phyloP scores from a whole-genome alignment of 1,284 basidiomycete species.

The Melampsora allii-populina region DNA sequence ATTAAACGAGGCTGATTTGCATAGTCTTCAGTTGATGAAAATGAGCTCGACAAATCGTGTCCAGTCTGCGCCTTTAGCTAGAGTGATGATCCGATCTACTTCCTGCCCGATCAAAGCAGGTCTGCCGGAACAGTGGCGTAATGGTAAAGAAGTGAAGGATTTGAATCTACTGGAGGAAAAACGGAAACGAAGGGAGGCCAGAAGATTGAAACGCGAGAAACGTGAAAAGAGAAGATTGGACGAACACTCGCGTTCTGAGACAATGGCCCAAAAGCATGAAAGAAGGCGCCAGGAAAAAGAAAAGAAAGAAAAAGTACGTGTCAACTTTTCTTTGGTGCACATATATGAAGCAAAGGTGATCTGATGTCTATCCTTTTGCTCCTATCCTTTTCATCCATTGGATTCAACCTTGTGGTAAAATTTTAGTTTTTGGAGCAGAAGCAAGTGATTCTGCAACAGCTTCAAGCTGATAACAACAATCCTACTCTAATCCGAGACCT shows the following conservation, averaged over 20 bases:
- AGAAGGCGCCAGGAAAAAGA: conserved; percentile 34
- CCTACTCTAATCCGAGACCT: conserved; percentile 19
- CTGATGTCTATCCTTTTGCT: not conserved
- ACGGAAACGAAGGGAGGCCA: conserved; percentile 24
- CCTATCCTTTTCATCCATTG: not conserved
- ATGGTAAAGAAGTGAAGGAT: not conserved
- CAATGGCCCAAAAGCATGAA: conserved; percentile 28
- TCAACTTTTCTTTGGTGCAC: not conserved
- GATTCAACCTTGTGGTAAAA: not conserved
- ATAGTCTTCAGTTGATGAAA: conserved; percentile 14
- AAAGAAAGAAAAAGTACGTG: conserved; percentile 32
- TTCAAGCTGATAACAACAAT: conserved; percentile 24
- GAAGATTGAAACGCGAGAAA: conserved; percentile 21
- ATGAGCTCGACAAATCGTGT: conserved; percentile 1
- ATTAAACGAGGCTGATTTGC: conserved; percentile 16
- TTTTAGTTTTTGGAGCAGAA: conserved; percentile 30
- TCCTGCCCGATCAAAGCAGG: conserved; percentile 15
- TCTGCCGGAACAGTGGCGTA: not conserved
- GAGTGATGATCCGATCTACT: conserved; percentile 1
- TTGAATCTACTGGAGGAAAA: conserved; percentile 27
- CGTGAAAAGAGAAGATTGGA: conserved; percentile 26
- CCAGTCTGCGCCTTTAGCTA: not conserved
- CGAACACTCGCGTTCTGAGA: conserved; percentile 9
- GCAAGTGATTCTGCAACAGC: conserved; percentile 12
- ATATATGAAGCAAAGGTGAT: too few species aligned